A percentile compares a stretch with the other conserved stretches of the same genome.
These are phyloP conservation scores for Pseudogymnoascus sp. DNA, from an alignment of 2,329 filamentous ascomycete genomes.

Conservation along the genomic window DNA sequence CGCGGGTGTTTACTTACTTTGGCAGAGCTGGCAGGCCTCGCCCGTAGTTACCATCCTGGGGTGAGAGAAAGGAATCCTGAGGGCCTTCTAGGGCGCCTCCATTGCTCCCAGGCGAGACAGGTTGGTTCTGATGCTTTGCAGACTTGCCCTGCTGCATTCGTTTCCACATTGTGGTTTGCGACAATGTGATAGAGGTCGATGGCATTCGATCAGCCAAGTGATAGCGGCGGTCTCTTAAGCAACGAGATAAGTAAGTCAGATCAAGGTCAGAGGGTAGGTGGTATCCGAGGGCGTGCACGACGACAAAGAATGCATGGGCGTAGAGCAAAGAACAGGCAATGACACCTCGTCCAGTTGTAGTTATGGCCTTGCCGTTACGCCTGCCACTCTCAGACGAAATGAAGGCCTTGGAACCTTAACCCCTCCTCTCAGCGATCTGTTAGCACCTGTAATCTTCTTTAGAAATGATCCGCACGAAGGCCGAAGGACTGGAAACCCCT, in stretches of 20 bases:
- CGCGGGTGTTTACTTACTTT: slow-evolving; percentile 28
- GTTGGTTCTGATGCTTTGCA: not conserved
- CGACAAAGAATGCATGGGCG: not conserved
- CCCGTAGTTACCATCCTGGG: slow-evolving; percentile 7
- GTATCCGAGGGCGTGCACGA: not conserved
- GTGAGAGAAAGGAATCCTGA: not conserved
- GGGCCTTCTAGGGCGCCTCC: not conserved
- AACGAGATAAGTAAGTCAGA: not conserved
- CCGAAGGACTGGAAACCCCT: slow-evolving; percentile 5
- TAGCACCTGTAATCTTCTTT: slow-evolving; percentile 7
- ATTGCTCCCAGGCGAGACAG: slow-evolving; percentile 2
- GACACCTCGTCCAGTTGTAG: not conserved
- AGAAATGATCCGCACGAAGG: slow-evolving; percentile 1
- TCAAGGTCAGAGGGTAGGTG: not conserved
- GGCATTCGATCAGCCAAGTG: slow-evolving; percentile 10
- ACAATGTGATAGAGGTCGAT: slow-evolving; percentile 7
- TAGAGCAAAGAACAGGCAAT: not conserved
- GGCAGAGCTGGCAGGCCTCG: slow-evolving; percentile 33
- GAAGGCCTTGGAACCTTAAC: slow-evolving; percentile 4
- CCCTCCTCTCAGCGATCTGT: not conserved
- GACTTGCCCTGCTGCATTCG: slow-evolving; percentile 34
- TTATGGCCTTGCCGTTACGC: not conserved
- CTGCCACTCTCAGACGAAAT: slow-evolving; percentile 5
- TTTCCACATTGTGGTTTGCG: slow-evolving; percentile 45
- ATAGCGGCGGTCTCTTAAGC: not conserved